Conservation (phyloP, 2,329 filamentous ascomycete genomes). For the Talaromyces funiculosus region DNA sequence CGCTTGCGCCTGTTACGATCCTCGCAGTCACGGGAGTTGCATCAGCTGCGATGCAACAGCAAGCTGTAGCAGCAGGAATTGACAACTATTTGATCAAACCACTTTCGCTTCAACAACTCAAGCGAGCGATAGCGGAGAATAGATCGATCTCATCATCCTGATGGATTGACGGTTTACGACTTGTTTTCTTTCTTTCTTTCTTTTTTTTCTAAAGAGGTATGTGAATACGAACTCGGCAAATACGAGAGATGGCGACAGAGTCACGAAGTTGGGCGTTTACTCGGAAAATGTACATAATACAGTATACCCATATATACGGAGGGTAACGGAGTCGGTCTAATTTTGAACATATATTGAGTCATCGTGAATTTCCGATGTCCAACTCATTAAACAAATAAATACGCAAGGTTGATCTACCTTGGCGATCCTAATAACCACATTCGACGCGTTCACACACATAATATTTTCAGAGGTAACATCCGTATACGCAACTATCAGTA, state of each 20-base stretch:
- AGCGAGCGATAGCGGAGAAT: conserved; percentile 15
- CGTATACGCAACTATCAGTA: too few relatives aligned
- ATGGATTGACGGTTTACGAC: background rate
- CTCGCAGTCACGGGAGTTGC: conserved; percentile 30
- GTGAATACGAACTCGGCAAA: background rate
- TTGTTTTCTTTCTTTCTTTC: background rate
- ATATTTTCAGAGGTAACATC: too few relatives aligned
- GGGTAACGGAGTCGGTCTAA: background rate
- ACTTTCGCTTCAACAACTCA: conserved; percentile 27
- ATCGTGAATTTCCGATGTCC: background rate
- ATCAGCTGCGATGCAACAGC: conserved; percentile 27
- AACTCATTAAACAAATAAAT: too few relatives aligned
- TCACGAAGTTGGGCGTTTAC: background rate
- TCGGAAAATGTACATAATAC: background rate
- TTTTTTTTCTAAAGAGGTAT: background rate
- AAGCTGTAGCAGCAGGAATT: conserved; percentile 26
- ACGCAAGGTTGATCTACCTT: too few relatives aligned
- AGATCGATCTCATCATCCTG: background rate
- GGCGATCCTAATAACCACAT: too few relatives aligned
- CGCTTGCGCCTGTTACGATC: conserved; percentile 20
- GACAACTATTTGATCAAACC: conserved; percentile 30
- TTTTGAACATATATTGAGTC: background rate
- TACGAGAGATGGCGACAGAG: background rate
- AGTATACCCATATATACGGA: background rate
- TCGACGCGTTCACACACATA: too few relatives aligned